phyloP scores from a whole-genome alignment of 2,329 filamentous ascomycete species.

The Diplodia intermedia region DNA sequence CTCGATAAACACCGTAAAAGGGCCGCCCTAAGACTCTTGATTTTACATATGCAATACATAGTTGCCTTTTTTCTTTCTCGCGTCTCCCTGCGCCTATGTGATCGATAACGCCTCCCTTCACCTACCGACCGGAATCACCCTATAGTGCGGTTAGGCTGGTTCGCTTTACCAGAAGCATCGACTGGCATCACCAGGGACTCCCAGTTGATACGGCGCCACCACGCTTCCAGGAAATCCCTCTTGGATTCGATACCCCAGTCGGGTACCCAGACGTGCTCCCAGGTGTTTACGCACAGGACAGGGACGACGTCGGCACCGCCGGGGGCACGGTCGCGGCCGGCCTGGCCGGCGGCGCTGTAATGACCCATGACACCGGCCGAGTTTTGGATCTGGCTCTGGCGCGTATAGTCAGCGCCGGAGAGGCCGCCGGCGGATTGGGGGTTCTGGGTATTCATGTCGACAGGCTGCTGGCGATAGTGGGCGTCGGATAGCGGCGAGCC shows the following conservation, averaged over 20 bases:
- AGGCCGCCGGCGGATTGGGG: constrained; percentile 40
- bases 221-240: constrained; percentile 73
- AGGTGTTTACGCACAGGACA: constrained; percentile 90
- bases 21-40: constrained; percentile 10
- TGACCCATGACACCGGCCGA: constrained; percentile 50
- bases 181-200: background rate
- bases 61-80: background rate
- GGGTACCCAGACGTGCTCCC: constrained; percentile 90
- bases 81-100: background rate
- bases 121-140: background rate
- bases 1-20: constrained; percentile 4
- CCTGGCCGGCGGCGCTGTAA: constrained; percentile 39
- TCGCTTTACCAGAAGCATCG: background rate
- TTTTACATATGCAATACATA: constrained; percentile 26
- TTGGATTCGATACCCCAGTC: constrained; percentile 82
- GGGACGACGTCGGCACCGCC: constrained; percentile 75
- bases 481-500: constrained; percentile 87
- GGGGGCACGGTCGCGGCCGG: constrained; percentile 58
- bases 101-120: background rate
- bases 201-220: constrained; percentile 94
- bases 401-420: constrained; percentile 23
- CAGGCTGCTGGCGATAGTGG: constrained; percentile 74
- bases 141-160: no score
- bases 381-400: constrained; percentile 40
- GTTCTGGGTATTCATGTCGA: constrained; percentile 72